Evolutionary conservation across 2,329 filamentous ascomycete genomes (phyloP).

Genomic region (Exophiala oligosperma): DNA sequence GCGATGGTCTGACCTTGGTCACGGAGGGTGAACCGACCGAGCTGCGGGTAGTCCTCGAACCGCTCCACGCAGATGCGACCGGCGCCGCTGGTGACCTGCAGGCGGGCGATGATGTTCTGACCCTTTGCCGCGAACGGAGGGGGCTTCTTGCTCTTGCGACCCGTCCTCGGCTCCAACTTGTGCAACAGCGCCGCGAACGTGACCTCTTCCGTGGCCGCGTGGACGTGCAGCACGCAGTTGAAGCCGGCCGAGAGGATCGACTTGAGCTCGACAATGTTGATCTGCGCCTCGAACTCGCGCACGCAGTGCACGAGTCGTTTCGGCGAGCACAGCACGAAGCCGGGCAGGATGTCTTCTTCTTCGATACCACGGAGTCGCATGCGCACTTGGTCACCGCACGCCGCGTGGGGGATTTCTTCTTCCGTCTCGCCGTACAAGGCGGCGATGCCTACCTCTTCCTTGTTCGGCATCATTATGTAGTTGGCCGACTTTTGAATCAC

Average conservation of each 20-base stretch:
- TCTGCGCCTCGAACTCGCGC: constrained; percentile 88
- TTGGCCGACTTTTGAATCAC: constrained; percentile 86
- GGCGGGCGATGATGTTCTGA: constrained; percentile 84
- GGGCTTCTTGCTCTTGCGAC: constrained; percentile 86
- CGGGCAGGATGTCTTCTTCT: constrained; percentile 93
- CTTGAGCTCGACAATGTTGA: constrained; percentile 91
- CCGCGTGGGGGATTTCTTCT: constrained; percentile 78
- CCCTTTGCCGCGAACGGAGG: constrained; percentile 83
- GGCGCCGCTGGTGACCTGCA: constrained; percentile 82
- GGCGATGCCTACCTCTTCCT: constrained; percentile 74
- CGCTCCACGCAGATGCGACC: constrained; percentile 88
- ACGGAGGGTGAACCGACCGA: constrained; percentile 86
- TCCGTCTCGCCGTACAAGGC: constrained; percentile 94
- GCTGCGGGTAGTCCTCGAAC: constrained; percentile 94
- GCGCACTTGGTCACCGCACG: constrained; percentile 93
- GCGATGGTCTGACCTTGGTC: constrained; percentile 99
- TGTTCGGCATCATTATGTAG: constrained; percentile 95
- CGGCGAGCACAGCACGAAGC: constrained; percentile 93
- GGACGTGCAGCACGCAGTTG: constrained; percentile 96
- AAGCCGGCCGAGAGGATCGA: constrained; percentile 91
- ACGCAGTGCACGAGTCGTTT: constrained; percentile 94
- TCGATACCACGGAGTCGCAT: constrained; percentile 90
- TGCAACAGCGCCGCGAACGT: constrained; percentile 86
- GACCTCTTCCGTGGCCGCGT: constrained; percentile 96
- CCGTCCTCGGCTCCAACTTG: constrained; percentile 92